Conservation (phyloP, 2,329 filamentous ascomycete genomes). For the Aspergillus sp. region DNA sequence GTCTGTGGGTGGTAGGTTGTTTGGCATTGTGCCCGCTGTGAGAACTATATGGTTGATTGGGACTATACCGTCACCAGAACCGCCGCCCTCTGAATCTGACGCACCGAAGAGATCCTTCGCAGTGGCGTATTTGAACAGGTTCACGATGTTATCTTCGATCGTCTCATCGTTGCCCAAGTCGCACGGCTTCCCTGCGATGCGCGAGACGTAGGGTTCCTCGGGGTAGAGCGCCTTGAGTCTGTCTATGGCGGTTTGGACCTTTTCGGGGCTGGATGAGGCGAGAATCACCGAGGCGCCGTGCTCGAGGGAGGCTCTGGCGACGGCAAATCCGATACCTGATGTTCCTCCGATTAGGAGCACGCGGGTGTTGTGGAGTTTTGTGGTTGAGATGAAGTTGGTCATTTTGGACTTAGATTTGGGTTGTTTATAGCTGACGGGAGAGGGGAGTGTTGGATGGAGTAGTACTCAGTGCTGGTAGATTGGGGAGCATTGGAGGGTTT, state of each 20-base stretch:
- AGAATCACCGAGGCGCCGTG: slow-evolving; percentile 46
- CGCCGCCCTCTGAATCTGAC: background rate
- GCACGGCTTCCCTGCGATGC: slow-evolving; percentile 36
- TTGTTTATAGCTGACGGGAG: background rate
- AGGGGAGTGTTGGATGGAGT: background rate
- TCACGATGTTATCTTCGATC: slow-evolving; percentile 45
- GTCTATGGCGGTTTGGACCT: slow-evolving; percentile 41
- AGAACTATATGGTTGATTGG: slow-evolving; percentile 52
- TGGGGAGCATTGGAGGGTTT: background rate
- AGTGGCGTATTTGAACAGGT: slow-evolving; percentile 35
- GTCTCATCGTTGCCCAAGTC: slow-evolving; percentile 45
- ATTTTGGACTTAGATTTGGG: background rate
- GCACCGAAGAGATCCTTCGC: slow-evolving; percentile 17
- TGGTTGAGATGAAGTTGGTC: slow-evolving; percentile 22
- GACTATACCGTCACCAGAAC: background rate
- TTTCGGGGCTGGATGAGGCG: slow-evolving; percentile 45
- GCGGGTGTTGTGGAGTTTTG: slow-evolving; percentile 47
- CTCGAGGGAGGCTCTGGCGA: slow-evolving; percentile 53
- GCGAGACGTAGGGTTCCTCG: background rate
- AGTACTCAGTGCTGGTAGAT: background rate
- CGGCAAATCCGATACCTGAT: slow-evolving; percentile 53
- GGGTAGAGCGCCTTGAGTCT: slow-evolving; percentile 47
- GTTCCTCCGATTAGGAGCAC: slow-evolving; percentile 55
- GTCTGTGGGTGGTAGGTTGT: slow-evolving; percentile 22
- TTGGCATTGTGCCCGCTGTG: slow-evolving; percentile 44